Evolutionary conservation across 2,329 filamentous ascomycete genomes (phyloP), one percentile per base, ranked within the genome.

Genomic region (Aspergillus pseudoviridinutans): DNA sequence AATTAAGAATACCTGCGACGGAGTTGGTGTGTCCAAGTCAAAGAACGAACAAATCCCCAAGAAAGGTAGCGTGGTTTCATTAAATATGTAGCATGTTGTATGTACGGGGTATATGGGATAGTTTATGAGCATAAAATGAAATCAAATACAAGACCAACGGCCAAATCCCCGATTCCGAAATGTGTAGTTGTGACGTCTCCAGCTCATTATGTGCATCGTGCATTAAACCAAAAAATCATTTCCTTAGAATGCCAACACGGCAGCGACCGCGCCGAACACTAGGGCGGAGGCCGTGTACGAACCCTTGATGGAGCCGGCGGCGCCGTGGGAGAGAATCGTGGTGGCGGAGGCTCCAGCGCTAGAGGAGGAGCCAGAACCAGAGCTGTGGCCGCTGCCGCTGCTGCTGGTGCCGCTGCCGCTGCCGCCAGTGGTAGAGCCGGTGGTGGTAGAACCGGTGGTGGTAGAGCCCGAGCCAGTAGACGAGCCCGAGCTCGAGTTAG

Each of bases 181-280:
- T 38, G 2, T 38, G 6, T 7, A 38, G 27, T n/a, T 14, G 17
- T 4, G 27, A 53, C 10, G 46, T 22, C 42, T 6, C 8, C 49
- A 52, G 42, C 35, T n/a, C 22, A 29, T 20, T n/a, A 12, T n/a
- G 10, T 35, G 22, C 10, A 41, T 46, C 14, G 24, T 4, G 28
- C 20, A 50, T 53, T 25, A 51, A 49, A 54, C 49, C 24, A 22
- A 50, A 46, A 29, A 58, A 41, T 44, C 49, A 49, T n/a, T 44
- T 28, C 51, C 65, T 66, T 66, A 72, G 55, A 73, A 59, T 62
- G 70, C 68, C 49, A 73, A 51, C 62, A 72, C 62, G 42, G 68
- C 67, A 50, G 65, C 58, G 44, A 71, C 46, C 57, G 72, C 49
- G 50, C 59, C 60, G n/a, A 64, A 20, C 28, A 59, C n/a, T 17